phyloP scores from a whole-genome alignment of 2,329 filamentous ascomycete species.

The Verticillium tricorpus region DNA sequence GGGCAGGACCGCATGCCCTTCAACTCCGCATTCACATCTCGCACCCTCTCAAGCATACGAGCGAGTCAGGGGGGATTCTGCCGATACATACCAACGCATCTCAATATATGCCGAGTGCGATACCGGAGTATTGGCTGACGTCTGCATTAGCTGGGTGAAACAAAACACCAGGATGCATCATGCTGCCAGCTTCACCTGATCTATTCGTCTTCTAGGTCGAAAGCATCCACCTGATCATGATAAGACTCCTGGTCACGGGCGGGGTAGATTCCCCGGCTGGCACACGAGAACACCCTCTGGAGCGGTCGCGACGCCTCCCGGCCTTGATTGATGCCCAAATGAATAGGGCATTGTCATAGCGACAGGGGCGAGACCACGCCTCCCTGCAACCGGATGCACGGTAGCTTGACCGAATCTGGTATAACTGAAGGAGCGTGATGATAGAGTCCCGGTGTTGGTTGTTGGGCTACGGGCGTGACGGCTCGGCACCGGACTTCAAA shows the following conservation, averaged over 20 bases:
- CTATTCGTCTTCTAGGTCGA: neutral
- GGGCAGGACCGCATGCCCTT: neutral
- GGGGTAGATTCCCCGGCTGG: neutral
- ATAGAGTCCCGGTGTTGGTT: neutral
- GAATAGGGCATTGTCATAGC: neutral
- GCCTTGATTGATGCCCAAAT: neutral
- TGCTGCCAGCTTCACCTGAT: neutral
- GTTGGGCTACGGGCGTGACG: neutral
- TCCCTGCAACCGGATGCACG: neutral
- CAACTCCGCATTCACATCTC: neutral
- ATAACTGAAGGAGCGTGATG: slow-evolving; percentile 5
- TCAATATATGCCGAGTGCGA: neutral
- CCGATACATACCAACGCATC: neutral
- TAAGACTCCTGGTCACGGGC: neutral
- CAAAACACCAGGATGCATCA: neutral
- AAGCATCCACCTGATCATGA: neutral
- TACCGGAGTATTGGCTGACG: neutral
- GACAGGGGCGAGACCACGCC: neutral
- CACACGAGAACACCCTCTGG: neutral
- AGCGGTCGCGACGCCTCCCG: neutral
- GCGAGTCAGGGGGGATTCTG: neutral
- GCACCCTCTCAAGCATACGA: neutral
- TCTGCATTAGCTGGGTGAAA: neutral
- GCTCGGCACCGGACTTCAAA: neutral
- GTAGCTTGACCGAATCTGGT: slow-evolving; percentile 5